A percentile compares a stretch with the other conserved stretches of the same genome.
Conservation (phyloP, 2,329 filamentous ascomycete genomes). For the Penicillium fuscoglaucum region DNA sequence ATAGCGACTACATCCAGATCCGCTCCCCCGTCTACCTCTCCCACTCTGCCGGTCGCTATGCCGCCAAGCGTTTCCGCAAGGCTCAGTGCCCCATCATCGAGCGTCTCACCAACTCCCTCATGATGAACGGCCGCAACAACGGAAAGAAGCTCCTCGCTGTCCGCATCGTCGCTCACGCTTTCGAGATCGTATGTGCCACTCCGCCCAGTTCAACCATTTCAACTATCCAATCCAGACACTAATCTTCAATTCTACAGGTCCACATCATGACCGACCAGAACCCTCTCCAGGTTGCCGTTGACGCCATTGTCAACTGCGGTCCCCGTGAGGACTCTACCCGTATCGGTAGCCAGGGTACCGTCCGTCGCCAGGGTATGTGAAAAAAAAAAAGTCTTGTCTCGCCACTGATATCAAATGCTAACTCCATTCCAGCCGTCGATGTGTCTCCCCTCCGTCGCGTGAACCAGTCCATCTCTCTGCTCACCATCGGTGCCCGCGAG, state of each 20-base stretch:
- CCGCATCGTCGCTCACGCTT: slow-evolving; percentile 97
- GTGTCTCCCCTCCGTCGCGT: slow-evolving; percentile 98
- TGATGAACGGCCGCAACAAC: slow-evolving; percentile 99
- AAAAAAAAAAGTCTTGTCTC: not conserved
- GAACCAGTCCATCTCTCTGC: slow-evolving; percentile 99
- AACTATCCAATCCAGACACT: slow-evolving; percentile 13
- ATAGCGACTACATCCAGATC: slow-evolving; percentile 99
- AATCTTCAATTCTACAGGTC: slow-evolving; percentile 61
- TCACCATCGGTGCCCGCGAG: slow-evolving; percentile 98
- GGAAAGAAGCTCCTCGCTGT: slow-evolving; percentile 99
- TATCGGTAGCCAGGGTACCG: slow-evolving; percentile 99
- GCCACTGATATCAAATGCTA: not conserved
- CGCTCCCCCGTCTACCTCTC: slow-evolving; percentile 98
- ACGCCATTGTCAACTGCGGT: slow-evolving; percentile 99
- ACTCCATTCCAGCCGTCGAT: slow-evolving; percentile 73
- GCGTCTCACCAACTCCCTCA: slow-evolving; percentile 99
- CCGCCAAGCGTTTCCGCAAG: slow-evolving; percentile 99
- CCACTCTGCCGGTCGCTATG: slow-evolving; percentile 98
- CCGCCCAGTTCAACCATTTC: not conserved
- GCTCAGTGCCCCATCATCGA: slow-evolving; percentile 99
- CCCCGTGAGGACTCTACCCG: slow-evolving; percentile 99
- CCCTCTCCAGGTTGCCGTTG: slow-evolving; percentile 98
- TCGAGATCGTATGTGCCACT: slow-evolving; percentile 88
- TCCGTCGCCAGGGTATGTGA: slow-evolving; percentile 74
- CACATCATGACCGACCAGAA: slow-evolving; percentile 99